Evolutionary conservation across 768 basidiomycete species (phyloP).

Genomic region (Suillus spraguei): DNA sequence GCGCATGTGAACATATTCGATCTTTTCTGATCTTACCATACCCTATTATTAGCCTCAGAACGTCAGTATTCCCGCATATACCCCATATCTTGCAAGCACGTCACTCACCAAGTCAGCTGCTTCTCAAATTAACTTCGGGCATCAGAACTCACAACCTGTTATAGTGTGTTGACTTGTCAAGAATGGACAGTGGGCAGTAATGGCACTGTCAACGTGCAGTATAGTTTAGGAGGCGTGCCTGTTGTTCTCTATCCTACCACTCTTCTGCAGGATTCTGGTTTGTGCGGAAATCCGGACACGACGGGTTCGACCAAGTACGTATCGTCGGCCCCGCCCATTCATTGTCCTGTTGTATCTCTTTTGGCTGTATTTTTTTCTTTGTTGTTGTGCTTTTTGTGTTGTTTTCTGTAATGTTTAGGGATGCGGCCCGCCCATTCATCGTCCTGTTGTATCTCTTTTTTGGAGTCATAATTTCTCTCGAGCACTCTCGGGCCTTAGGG

Average conservation of each 20-base stretch:
- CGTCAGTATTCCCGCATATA: slow-evolving; percentile 57
- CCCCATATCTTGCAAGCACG: slow-evolving; percentile 50
- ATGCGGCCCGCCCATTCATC: too few relatives aligned
- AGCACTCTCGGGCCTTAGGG: background rate
- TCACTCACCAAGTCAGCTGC: slow-evolving; percentile 57
- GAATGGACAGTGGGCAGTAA: slow-evolving; percentile 71
- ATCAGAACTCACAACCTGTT: slow-evolving; percentile 11
- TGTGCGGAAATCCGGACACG: slow-evolving; percentile 33
- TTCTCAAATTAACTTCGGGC: background rate
- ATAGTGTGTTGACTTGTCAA: slow-evolving; percentile 62
- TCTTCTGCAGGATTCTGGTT: slow-evolving; percentile 36
- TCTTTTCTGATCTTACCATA: background rate
- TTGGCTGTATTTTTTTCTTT: slow-evolving; percentile 6
- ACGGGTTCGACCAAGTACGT: background rate
- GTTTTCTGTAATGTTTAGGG: slow-evolving; percentile 1
- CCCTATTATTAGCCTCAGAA: slow-evolving; percentile 50
- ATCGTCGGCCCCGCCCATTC: slow-evolving; percentile 13
- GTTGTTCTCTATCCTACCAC: slow-evolving; percentile 52
- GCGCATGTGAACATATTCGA: slow-evolving; percentile 19
- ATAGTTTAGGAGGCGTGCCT: slow-evolving; percentile 63
- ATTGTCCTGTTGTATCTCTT: slow-evolving; percentile 4
- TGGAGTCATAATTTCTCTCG: background rate
- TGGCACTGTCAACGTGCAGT: slow-evolving; percentile 62
- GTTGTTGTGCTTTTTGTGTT: slow-evolving; percentile 13
- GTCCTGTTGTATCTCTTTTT: too few relatives aligned